These are phyloP conservation scores for Fusarium austroafricanum DNA, from an alignment of 2,329 filamentous ascomycete species.

Conservation along the genomic window DNA sequence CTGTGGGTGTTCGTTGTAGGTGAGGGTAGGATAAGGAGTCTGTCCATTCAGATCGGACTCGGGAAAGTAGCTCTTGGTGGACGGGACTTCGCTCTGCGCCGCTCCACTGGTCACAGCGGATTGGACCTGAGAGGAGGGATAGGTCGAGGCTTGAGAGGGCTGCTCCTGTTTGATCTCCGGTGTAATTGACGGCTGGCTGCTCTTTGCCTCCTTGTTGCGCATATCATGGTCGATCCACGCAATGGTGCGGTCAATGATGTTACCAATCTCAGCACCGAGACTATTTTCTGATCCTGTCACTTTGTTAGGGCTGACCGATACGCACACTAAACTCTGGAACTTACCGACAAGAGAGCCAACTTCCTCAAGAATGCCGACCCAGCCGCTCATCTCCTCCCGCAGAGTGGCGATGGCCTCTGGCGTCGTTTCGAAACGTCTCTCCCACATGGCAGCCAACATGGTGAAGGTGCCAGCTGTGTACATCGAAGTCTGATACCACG, in stretches of 20 bases:
- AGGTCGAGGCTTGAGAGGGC: slow-evolving; percentile 41
- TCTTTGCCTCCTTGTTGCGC: slow-evolving; percentile 48
- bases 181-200: slow-evolving; percentile 22
- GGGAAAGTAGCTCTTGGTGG: slow-evolving; percentile 49
- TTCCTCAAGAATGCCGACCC: slow-evolving; percentile 75
- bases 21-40: slow-evolving; percentile 47
- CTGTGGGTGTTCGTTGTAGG: slow-evolving; percentile 48
- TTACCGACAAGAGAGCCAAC: slow-evolving; percentile 74
- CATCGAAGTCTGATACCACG: slow-evolving; percentile 79
- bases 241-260: slow-evolving; percentile 64
- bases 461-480: slow-evolving; percentile 81
- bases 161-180: slow-evolving; percentile 54
- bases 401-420: slow-evolving; percentile 69
- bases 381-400: slow-evolving; percentile 74
- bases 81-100: slow-evolving; percentile 32
- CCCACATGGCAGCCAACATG: slow-evolving; percentile 75
- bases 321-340: slow-evolving; percentile 41
- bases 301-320: slow-evolving; percentile 29
- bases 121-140: slow-evolving; percentile 28
- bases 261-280: slow-evolving; percentile 58
- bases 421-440: slow-evolving; percentile 71
- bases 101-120: slow-evolving; percentile 23
- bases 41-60: slow-evolving; percentile 44
- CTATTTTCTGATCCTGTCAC: slow-evolving; percentile 57
- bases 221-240: slow-evolving; percentile 65